Conservation (phyloP, 352 stramenopile genomes). For the Globisporangium orthogonon region DNA sequence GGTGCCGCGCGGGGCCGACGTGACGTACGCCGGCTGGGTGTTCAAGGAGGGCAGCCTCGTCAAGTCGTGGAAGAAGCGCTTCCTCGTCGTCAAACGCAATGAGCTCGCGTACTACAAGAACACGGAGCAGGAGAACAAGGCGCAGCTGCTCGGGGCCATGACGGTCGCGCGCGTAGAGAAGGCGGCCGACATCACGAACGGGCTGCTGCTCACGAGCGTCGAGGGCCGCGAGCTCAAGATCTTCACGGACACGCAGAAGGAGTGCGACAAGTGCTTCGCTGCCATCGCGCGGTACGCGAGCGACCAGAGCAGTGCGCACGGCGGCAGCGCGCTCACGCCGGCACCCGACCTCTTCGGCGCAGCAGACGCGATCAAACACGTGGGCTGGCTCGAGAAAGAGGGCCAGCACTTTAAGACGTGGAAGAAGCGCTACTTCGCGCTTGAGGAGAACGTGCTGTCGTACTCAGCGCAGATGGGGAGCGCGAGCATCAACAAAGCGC, state of each 20-base stretch:
- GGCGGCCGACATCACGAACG: constrained; percentile 64
- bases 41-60: constrained; percentile 78
- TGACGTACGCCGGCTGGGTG: constrained; percentile 72
- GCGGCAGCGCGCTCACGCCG: neutral
- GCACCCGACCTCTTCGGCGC: neutral
- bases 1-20: constrained; percentile 13
- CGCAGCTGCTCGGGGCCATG: constrained; percentile 65
- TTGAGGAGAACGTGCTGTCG: constrained; percentile 49
- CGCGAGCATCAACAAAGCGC: constrained; percentile 37
- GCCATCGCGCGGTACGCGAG: constrained; percentile 49
- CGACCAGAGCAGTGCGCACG: constrained; percentile 20
- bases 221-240: constrained; percentile 75
- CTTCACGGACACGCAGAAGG: constrained; percentile 66
- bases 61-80: constrained; percentile 83
- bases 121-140: constrained; percentile 50
- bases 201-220: constrained; percentile 50
- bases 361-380: constrained; percentile 38
- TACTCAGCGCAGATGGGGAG: constrained; percentile 54
- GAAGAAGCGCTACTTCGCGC: constrained; percentile 75
- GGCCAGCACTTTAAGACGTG: constrained; percentile 71
- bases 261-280: constrained; percentile 67
- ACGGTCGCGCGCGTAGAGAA: constrained; percentile 61
- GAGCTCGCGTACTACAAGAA: constrained; percentile 83
- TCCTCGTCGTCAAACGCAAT: constrained; percentile 67
- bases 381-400: constrained; percentile 80